phyloP scores from a whole-genome alignment of 768 basidiomycete genomes.

The Astraeus odoratus region DNA sequence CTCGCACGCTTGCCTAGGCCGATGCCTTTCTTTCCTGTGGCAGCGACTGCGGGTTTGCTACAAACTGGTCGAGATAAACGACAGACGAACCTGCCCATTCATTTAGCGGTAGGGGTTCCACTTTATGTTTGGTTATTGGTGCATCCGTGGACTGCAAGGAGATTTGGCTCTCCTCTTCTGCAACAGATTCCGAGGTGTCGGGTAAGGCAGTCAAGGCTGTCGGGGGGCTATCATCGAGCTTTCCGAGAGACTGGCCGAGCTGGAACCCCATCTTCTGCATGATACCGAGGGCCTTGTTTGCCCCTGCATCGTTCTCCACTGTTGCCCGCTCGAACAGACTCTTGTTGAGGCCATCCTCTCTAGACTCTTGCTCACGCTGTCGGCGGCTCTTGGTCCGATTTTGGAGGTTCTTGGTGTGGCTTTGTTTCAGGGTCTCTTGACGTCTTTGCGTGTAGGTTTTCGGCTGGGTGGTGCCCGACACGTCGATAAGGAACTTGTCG shows the following conservation, averaged over 20 bases:
- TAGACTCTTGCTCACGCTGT: slow-evolving; percentile 66
- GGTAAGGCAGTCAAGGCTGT: slow-evolving; percentile 3
- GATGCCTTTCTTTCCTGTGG: slow-evolving; percentile 71
- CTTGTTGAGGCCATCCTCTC: slow-evolving; percentile 71
- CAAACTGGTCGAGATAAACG: background rate
- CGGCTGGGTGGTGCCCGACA: slow-evolving; percentile 31
- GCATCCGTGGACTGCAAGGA: slow-evolving; percentile 1
- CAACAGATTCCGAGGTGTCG: background rate
- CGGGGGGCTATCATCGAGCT: slow-evolving; percentile 17
- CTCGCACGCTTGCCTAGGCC: slow-evolving; percentile 61
- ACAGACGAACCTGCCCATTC: slow-evolving; percentile 71
- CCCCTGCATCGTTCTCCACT: slow-evolving; percentile 41
- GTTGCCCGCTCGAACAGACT: slow-evolving; percentile 75
- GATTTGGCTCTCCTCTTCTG: background rate
- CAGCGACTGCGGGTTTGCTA: slow-evolving; percentile 7
- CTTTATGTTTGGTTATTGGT: slow-evolving; percentile 32
- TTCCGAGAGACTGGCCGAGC: slow-evolving; percentile 73
- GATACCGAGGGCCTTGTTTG: slow-evolving; percentile 77
- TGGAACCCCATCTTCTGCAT: slow-evolving; percentile 96
- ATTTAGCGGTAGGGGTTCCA: slow-evolving; percentile 65
- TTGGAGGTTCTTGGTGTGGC: slow-evolving; percentile 60
- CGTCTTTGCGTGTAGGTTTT: slow-evolving; percentile 69
- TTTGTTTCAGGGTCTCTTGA: slow-evolving; percentile 51
- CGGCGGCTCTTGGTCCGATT: slow-evolving; percentile 54
- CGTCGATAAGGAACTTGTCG: slow-evolving; percentile 67